Base-by-base conservation (phyloP, 1,139 yeast species). In the Sugiyamaella novakii region DNA sequence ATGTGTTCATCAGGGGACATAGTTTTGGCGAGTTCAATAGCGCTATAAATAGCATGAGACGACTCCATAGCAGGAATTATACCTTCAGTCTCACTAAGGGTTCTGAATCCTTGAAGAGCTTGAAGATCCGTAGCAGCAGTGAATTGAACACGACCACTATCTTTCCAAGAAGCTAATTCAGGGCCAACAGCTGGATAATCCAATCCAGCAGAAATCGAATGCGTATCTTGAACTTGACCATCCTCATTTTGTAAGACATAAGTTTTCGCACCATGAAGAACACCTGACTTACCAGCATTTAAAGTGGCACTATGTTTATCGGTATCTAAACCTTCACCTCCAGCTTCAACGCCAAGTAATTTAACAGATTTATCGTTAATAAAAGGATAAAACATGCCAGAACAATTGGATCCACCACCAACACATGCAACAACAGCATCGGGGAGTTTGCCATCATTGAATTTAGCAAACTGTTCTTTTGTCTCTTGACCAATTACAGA, bases 171-270 rank as follows among this genome's bases (percentile, higher is more conserved):
- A 1, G 98, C 94, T 61, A 92, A 78, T 73, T 92, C 98, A 22
- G 99, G 99, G 39, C 99, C 99, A 46, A 92, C 99, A 69, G 96
- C 99, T 29, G 99, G 99, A 68, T 92, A 92, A 70, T 92, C 99
- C 62, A 92, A 78, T 59, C 99, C 99, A 34, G 99, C 99, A 57
- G 97, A 88, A 38, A 92, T 94, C 22, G 98, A 91, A 68, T 92
- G 98, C 8, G 99, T 92, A 65, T 94, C 98, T 59, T 86, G 95
- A 51, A 92, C 89, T 73, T 92, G 99, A 46, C 99, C 99, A 67
- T 92, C 98, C 14, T 66, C 63, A 63, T 85, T 87, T 73, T 94
- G 98, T 63, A 92, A 77, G 40, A 92, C 95, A 61, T 84, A 92
- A 2, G 98, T 92, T 71, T 79, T 86, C 43, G 92, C 98, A 67